Conservation (phyloP, 2,329 filamentous ascomycete genomes). For the Cercospora janseana region DNA sequence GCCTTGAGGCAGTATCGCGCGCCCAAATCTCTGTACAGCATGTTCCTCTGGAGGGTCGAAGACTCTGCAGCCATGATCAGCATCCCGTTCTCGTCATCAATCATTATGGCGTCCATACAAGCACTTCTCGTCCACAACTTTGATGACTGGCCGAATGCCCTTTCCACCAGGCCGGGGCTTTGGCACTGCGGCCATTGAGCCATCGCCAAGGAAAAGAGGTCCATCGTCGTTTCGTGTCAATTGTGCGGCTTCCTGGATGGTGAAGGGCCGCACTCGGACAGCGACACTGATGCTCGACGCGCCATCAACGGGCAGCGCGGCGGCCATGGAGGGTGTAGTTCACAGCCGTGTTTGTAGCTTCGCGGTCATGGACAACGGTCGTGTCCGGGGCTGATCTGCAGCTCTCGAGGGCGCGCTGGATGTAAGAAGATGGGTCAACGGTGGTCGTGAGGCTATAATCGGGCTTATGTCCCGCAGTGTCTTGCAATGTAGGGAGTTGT, state of each 20-base stretch:
- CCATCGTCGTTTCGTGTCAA: constrained; percentile 77
- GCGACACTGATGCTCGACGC: constrained; percentile 53
- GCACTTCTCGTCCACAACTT: constrained; percentile 93
- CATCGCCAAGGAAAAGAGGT: constrained; percentile 91
- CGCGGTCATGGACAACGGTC: constrained; percentile 2
- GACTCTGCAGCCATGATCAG: constrained; percentile 57
- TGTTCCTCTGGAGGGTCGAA: constrained; percentile 97
- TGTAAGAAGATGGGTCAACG: neutral
- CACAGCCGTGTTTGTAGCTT: constrained; percentile 13
- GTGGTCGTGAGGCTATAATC: too few species aligned
- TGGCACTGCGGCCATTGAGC: constrained; percentile 83
- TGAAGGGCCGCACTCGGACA: constrained; percentile 65
- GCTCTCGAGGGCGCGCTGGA: neutral
- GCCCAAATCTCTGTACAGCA: constrained; percentile 81
- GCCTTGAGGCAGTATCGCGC: constrained; percentile 70
- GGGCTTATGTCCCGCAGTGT: too few species aligned
- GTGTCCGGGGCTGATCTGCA: neutral
- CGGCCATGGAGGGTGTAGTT: constrained; percentile 19
- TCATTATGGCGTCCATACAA: too few species aligned
- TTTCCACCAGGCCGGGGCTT: constrained; percentile 81
- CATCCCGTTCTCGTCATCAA: too few species aligned
- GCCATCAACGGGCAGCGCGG: constrained; percentile 36
- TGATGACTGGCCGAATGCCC: constrained; percentile 87
- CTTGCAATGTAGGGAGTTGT: too few species aligned
- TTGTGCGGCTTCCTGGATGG: constrained; percentile 91